Evolutionary conservation across 257 asterid genomes (phyloP).

Genomic region (Scutellaria galericulata): DNA sequence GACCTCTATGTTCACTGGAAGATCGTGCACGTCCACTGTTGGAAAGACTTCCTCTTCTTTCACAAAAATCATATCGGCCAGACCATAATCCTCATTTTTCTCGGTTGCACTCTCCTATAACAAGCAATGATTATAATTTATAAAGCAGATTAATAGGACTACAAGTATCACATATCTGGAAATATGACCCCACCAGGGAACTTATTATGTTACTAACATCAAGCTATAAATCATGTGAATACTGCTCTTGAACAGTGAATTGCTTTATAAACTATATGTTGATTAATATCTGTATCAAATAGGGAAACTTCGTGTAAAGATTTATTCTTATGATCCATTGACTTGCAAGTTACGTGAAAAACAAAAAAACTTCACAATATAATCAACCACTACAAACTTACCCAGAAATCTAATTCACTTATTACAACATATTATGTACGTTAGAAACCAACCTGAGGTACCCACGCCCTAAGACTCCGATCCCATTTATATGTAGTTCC

Average conservation of each 20-base stretch:
- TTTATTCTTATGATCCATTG: neutral
- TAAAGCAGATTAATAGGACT: slow-evolving; percentile 18
- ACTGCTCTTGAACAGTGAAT: slow-evolving; percentile 1
- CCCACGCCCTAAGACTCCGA: slow-evolving; percentile 77
- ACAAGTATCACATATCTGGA: slow-evolving; percentile 22
- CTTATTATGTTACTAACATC: slow-evolving; percentile 1
- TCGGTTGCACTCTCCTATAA: slow-evolving; percentile 58
- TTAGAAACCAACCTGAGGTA: slow-evolving; percentile 77
- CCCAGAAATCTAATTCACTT: slow-evolving; percentile 15
- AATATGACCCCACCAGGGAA: slow-evolving; percentile 1
- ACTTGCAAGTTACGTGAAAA: neutral
- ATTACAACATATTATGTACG: slow-evolving; percentile 5
- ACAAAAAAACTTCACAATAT: slow-evolving; percentile 4
- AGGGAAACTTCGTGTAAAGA: neutral
- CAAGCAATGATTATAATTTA: slow-evolving; percentile 24
- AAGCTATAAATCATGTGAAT: neutral
- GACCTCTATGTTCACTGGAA: slow-evolving; percentile 43
- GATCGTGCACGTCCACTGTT: slow-evolving; percentile 41
- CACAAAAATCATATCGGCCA: slow-evolving; percentile 78
- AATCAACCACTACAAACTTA: slow-evolving; percentile 10
- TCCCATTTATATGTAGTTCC: slow-evolving; percentile 96
- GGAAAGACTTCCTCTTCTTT: slow-evolving; percentile 74
- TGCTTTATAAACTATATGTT: neutral
- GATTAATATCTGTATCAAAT: neutral
- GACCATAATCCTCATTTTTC: slow-evolving; percentile 51